phyloP scores from a whole-genome alignment of 139 green algal species.

The Chlorella ohadii region DNA sequence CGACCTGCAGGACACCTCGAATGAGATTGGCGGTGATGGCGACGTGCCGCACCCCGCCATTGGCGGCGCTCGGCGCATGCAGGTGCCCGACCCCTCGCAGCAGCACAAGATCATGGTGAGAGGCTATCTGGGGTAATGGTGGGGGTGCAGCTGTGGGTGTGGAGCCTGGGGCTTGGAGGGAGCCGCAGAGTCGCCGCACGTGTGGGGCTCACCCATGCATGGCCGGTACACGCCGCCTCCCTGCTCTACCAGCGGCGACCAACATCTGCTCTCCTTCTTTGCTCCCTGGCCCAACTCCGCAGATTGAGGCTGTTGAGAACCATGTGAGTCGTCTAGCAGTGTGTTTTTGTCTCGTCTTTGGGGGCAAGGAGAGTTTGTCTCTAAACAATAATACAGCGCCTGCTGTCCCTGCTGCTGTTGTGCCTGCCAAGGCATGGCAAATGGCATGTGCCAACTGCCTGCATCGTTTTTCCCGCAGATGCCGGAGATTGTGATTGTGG shows the following conservation, averaged over 20 bases:
- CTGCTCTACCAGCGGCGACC: background rate
- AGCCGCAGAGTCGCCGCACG: background rate
- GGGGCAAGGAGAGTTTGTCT: no score
- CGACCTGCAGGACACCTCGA: slow-evolving; percentile 88
- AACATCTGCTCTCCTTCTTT: no score
- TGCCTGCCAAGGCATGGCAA: background rate
- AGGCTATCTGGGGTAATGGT: background rate
- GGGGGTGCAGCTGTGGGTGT: background rate
- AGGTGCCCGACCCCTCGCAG: slow-evolving; percentile 87
- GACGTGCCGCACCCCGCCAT: slow-evolving; percentile 96
- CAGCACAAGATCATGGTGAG: slow-evolving; percentile 95
- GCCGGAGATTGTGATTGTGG: slow-evolving; percentile 82
- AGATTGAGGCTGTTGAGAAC: slow-evolving; percentile 98
- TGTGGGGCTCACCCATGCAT: background rate
- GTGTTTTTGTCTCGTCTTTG: no score
- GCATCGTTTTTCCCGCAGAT: slow-evolving; percentile 73
- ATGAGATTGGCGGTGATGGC: slow-evolving; percentile 90
- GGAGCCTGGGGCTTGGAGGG: no score
- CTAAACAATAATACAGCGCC: no score
- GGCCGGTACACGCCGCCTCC: background rate
- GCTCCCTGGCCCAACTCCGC: slow-evolving; percentile 42
- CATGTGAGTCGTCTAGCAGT: slow-evolving; percentile 52
- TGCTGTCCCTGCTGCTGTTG: background rate
- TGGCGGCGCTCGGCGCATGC: slow-evolving; percentile 92
- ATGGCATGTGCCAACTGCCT: background rate